These are phyloP conservation scores for Hemileccinum impolitum DNA, from an alignment of 768 basidiomycete species.

Conservation along the genomic window DNA sequence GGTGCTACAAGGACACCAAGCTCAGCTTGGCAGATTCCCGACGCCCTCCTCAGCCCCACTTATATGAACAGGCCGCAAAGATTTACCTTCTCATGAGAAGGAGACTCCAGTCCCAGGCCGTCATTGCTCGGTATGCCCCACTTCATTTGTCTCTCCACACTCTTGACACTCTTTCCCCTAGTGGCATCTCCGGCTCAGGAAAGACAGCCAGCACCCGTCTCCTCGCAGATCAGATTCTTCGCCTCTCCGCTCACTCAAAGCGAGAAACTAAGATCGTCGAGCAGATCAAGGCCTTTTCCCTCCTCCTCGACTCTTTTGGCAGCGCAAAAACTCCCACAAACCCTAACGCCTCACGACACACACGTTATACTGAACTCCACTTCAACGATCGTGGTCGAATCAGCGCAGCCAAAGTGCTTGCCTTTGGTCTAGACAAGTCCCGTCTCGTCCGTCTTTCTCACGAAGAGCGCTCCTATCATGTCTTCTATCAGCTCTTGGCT, in stretches of 20 bases:
- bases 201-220: constrained; percentile 52
- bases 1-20: constrained; percentile 51
- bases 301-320: constrained; percentile 62
- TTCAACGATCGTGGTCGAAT: constrained; percentile 57
- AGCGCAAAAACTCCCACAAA: constrained; percentile 62
- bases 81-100: constrained; percentile 59
- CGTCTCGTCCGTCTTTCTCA: constrained; percentile 49
- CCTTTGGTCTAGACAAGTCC: constrained; percentile 64
- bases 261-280: constrained; percentile 49
- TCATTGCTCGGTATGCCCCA: constrained; percentile 49
- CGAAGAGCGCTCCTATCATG: constrained; percentile 63
- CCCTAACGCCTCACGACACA: constrained; percentile 61
- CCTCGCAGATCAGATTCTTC: constrained; percentile 55
- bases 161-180: constrained; percentile 25
- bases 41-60: constrained; percentile 50
- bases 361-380: constrained; percentile 58
- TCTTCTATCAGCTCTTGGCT: constrained; percentile 64
- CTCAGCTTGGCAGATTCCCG: constrained; percentile 36
- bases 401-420: constrained; percentile 52
- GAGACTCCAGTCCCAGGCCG: constrained; percentile 48
- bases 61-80: constrained; percentile 60
- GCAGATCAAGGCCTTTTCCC: constrained; percentile 52
- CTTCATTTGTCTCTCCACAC: constrained; percentile 3
- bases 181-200: constrained; percentile 64
- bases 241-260: constrained; percentile 57